Evolutionary conservation across 1,139 yeast genomes (phyloP).

Genomic region (Kodamaea derodonti): DNA sequence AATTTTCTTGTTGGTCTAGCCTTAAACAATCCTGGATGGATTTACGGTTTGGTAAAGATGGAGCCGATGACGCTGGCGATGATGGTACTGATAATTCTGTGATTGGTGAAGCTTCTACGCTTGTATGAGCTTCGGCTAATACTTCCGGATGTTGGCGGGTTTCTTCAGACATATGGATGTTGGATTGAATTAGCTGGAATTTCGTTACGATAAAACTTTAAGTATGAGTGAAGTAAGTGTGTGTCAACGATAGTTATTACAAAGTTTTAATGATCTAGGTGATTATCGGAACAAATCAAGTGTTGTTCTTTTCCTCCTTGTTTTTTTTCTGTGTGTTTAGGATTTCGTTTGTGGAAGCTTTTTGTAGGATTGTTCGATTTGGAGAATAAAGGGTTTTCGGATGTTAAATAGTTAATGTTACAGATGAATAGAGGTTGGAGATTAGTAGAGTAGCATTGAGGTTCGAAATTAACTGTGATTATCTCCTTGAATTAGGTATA

Average conservation of each 20-base stretch:
- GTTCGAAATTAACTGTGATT: too few relatives aligned
- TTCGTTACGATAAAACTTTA: too few relatives aligned
- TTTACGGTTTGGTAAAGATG: slow-evolving; percentile 25
- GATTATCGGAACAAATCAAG: too few relatives aligned
- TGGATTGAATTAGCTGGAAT: too few relatives aligned
- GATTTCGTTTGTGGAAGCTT: background rate
- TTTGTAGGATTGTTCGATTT: background rate
- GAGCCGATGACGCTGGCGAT: slow-evolving; percentile 10
- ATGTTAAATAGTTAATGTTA: too few relatives aligned
- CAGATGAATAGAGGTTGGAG: too few relatives aligned
- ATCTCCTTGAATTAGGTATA: too few relatives aligned
- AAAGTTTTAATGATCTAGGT: too few relatives aligned
- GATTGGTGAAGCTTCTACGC: background rate
- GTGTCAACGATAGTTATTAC: too few relatives aligned
- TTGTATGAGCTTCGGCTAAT: background rate
- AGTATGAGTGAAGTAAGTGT: too few relatives aligned
- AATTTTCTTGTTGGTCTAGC: slow-evolving; percentile 22
- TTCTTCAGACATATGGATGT: background rate
- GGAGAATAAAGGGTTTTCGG: background rate
- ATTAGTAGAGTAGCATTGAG: too few relatives aligned
- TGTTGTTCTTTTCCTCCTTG: background rate
- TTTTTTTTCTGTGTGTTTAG: background rate
- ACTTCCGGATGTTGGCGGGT: slow-evolving; percentile 1
- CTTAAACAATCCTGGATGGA: slow-evolving; percentile 28
- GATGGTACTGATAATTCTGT: slow-evolving; percentile 2